Conservation (phyloP, 2,329 filamentous ascomycete genomes). For the Fusarium napiforme region DNA sequence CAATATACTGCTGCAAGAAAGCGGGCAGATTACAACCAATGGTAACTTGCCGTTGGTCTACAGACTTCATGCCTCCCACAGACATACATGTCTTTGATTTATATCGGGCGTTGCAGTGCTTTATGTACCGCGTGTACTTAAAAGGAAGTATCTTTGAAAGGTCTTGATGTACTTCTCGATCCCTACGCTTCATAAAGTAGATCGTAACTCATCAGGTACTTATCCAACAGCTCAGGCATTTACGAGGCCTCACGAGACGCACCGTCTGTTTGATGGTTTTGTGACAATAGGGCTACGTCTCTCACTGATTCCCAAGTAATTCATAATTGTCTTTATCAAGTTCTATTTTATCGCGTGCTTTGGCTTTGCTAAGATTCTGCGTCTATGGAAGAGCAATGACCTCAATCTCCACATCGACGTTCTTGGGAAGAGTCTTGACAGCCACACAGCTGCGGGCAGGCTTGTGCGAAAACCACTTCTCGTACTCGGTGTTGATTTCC, state of each 20-base stretch:
- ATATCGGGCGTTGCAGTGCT: background rate
- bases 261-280: background rate
- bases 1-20: constrained; percentile 2
- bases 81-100: background rate
- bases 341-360: background rate
- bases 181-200: background rate
- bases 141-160: background rate
- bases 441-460: constrained; percentile 91
- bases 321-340: background rate
- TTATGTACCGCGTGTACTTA: background rate
- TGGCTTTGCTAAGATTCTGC: background rate
- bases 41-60: background rate
- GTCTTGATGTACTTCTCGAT: background rate
- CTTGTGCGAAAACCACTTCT: constrained; percentile 84
- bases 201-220: background rate
- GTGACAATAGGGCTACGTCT: background rate
- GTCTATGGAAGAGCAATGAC: constrained; percentile 76
- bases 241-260: background rate
- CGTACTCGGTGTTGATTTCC: constrained; percentile 87
- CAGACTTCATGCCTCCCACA: background rate
- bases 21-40: background rate
- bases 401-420: constrained; percentile 90
- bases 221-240: background rate
- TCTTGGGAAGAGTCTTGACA: constrained; percentile 88
- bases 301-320: background rate